phyloP scores from a whole-genome alignment of 148 eudicot species.

The Rhododendron griersonianum region DNA sequence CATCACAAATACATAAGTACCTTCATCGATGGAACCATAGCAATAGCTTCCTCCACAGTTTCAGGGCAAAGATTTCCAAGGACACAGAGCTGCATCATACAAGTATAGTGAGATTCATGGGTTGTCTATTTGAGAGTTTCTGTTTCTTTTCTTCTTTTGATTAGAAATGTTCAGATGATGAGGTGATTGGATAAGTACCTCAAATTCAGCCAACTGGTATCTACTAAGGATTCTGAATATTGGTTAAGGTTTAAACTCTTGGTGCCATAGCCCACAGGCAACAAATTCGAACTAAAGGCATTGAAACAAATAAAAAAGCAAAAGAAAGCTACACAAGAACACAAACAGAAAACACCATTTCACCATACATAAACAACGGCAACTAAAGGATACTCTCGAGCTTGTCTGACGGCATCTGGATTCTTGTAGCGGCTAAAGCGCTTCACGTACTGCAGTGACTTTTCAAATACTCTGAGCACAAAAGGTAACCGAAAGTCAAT shows the following conservation, averaged over 20 bases:
- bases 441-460: constrained; percentile 85
- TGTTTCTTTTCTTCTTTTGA: neutral
- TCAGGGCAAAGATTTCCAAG: constrained; percentile 96
- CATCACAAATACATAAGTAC: constrained; percentile 19
- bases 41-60: constrained; percentile 89
- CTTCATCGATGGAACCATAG: constrained; percentile 90
- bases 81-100: constrained; percentile 50
- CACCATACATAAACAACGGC: neutral
- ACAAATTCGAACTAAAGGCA: no score
- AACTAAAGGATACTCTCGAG: constrained; percentile 61
- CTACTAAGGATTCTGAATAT: constrained; percentile 60
- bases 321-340: neutral
- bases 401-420: constrained; percentile 86
- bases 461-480: constrained; percentile 67
- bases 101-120: neutral
- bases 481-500: neutral
- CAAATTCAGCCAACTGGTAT: constrained; percentile 85
- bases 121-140: neutral
- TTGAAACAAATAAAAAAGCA: neutral
- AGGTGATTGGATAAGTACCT: constrained; percentile 24
- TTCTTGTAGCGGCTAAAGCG: constrained; percentile 93
- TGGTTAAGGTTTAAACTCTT: constrained; percentile 20
- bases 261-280: neutral
- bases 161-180: neutral
- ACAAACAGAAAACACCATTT: neutral